A percentile compares a stretch with the other conserved stretches of the same genome.
These are phyloP conservation scores for Mollisiaceae sp. DNA, from an alignment of 2,329 filamentous ascomycete genomes.

Conservation along the genomic window DNA sequence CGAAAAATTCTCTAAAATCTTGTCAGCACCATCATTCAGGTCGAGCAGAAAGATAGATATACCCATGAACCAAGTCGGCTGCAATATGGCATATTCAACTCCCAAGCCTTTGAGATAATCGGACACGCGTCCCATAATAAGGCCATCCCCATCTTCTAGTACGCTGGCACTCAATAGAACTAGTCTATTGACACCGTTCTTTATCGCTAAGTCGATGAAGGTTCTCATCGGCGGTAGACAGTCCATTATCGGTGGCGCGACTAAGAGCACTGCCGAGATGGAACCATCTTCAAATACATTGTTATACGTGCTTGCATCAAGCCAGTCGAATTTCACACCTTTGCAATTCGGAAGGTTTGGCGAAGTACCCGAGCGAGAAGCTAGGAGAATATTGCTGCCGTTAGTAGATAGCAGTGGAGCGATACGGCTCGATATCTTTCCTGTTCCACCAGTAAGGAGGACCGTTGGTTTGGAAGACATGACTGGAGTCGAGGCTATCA, in stretches of 20 bases:
- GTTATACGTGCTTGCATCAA: conserved; percentile 48
- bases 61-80: conserved; percentile 57
- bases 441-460: conserved; percentile 52
- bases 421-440: conserved; percentile 50
- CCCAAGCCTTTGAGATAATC: conserved; percentile 47
- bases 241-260: conserved; percentile 46
- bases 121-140: conserved; percentile 46
- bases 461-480: conserved; percentile 33
- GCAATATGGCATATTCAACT: conserved; percentile 50
- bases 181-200: conserved; percentile 48
- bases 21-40: not conserved
- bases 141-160: conserved; percentile 45
- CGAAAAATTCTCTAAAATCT: conserved; percentile 50
- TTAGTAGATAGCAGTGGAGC: conserved; percentile 43
- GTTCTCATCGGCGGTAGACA: conserved; percentile 44
- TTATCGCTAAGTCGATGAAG: conserved; percentile 50
- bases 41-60: conserved; percentile 24
- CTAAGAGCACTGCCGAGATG: conserved; percentile 49
- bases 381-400: conserved; percentile 44
- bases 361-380: conserved; percentile 46
- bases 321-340: conserved; percentile 52
- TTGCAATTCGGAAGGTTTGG: conserved; percentile 21
- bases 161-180: conserved; percentile 50
- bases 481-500: not conserved
- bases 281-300: conserved; percentile 40